Conservation (phyloP, 2,329 filamentous ascomycete genomes). For the Arthroderma sp. region DNA sequence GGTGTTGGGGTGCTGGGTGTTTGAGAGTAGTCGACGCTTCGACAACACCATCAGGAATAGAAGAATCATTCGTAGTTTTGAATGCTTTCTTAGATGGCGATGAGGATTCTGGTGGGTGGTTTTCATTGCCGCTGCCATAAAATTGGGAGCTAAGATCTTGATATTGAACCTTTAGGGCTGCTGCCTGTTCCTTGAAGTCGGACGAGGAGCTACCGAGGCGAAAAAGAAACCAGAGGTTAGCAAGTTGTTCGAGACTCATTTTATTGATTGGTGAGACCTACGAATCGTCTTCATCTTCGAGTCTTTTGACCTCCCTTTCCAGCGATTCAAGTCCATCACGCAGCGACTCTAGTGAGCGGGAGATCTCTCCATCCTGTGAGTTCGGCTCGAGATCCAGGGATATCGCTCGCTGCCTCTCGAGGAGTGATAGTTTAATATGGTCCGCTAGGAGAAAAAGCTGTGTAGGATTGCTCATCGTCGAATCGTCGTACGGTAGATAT, state of each 20-base stretch:
- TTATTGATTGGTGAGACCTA: constrained; percentile 25
- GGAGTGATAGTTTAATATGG: constrained; percentile 88
- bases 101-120: constrained; percentile 8
- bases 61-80: constrained; percentile 43
- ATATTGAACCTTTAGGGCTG: constrained; percentile 59
- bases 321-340: constrained; percentile 63
- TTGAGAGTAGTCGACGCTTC: constrained; percentile 39
- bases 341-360: constrained; percentile 75
- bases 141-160: constrained; percentile 69
- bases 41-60: constrained; percentile 50
- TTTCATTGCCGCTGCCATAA: constrained; percentile 43
- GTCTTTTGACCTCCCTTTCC: constrained; percentile 48
- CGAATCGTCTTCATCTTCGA: constrained; percentile 51
- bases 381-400: constrained; percentile 65
- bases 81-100: constrained; percentile 14
- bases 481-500: no score
- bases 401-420: constrained; percentile 79
- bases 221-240: no score
- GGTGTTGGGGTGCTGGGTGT: constrained; percentile 32
- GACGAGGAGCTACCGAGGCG: constrained; percentile 17
- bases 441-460: constrained; percentile 89
- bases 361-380: constrained; percentile 78
- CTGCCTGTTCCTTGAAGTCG: constrained; percentile 53
- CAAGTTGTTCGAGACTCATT: neutral
- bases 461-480: constrained; percentile 39